Percentiles rank a stretch among this genome's conserved stretches.
Conservation (phyloP, 164 flowering plant genomes). For the Liriodendron chinense region DNA sequence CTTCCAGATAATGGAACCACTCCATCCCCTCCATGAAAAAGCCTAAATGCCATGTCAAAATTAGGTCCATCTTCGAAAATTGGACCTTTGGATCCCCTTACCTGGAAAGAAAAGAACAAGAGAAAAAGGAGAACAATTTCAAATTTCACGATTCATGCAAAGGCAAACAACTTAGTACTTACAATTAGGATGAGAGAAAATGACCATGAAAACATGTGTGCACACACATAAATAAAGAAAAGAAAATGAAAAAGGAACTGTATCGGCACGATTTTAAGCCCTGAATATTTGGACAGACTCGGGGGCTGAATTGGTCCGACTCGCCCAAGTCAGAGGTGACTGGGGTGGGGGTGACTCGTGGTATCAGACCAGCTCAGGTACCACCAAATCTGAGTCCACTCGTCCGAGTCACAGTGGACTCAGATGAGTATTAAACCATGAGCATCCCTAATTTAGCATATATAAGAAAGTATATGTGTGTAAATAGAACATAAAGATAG, state of each 20-base stretch:
- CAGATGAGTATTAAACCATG: too few species aligned
- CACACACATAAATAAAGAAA: neutral
- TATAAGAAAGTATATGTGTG: too few species aligned
- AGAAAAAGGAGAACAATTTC: neutral
- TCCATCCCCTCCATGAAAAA: slow-evolving; percentile 95
- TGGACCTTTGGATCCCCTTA: slow-evolving; percentile 66
- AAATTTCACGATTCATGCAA: neutral
- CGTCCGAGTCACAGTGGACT: too few species aligned
- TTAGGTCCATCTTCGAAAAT: slow-evolving; percentile 97
- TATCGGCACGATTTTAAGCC: too few species aligned
- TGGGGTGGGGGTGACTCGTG: too few species aligned
- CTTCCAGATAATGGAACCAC: slow-evolving; percentile 90
- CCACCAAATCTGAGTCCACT: too few species aligned
- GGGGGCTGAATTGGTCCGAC: too few species aligned
- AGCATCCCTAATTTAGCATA: too few species aligned
- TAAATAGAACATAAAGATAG: too few species aligned
- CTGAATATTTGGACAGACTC: too few species aligned
- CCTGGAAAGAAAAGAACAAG: slow-evolving; percentile 33
- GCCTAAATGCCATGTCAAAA: slow-evolving; percentile 87
- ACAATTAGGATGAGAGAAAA: neutral
- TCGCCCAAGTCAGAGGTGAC: too few species aligned
- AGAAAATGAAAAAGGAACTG: neutral
- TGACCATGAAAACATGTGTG: neutral
- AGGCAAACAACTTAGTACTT: neutral
- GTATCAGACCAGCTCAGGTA: too few species aligned